Conservation (phyloP, 2,329 filamentous ascomycete genomes). For the Apiospora koreana region DNA sequence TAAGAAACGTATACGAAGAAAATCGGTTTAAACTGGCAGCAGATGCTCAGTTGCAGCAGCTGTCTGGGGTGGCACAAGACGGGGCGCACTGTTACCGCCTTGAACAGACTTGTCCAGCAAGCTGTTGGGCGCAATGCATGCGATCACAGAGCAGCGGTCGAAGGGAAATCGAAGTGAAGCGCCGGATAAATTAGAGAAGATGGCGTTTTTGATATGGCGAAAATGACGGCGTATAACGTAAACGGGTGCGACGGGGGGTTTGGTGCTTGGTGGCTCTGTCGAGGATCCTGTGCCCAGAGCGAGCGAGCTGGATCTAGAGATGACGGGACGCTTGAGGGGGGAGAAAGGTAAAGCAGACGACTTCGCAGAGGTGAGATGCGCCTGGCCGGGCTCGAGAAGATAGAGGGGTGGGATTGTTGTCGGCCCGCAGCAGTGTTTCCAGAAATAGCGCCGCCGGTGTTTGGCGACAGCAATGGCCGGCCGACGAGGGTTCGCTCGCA, state of each 20-base stretch:
- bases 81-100: constrained; percentile 21
- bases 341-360: neutral
- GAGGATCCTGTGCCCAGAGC: neutral
- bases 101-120: constrained; percentile 35
- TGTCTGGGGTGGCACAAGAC: neutral
- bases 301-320: neutral
- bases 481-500: constrained; percentile 2
- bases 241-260: neutral
- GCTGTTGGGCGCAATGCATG: constrained; percentile 27
- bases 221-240: neutral
- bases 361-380: constrained; percentile 4
- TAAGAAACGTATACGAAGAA: constrained; percentile 18
- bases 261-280: neutral
- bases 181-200: neutral
- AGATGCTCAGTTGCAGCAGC: constrained; percentile 3
- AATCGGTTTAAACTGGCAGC: neutral
- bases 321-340: neutral
- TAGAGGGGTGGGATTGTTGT: neutral
- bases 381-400: constrained; percentile 9
- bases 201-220: neutral
- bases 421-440: constrained; percentile 9
- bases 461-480: constrained; percentile 12
- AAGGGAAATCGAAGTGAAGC: constrained; percentile 12
- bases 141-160: constrained; percentile 11
- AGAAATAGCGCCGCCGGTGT: constrained; percentile 8